Conservation (phyloP, 1,284 basidiomycete genomes). For the Melampsora americana region DNA sequence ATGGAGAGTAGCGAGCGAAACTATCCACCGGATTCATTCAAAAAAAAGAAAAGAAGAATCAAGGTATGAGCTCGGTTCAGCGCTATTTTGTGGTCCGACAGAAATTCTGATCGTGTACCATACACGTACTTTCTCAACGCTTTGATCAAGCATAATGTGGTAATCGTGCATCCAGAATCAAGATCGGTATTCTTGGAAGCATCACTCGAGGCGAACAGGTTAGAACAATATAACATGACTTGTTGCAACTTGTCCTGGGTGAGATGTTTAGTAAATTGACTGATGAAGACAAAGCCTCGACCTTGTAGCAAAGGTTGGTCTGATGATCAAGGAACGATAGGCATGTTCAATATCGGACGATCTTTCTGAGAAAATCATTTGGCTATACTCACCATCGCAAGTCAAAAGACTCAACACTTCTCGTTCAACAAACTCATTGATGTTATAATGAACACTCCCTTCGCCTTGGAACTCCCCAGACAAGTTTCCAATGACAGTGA, state of each 20-base stretch:
- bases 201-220: constrained; percentile 70
- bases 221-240: constrained; percentile 79
- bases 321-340: constrained; percentile 51
- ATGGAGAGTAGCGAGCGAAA: constrained; percentile 2
- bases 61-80: background rate
- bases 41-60: background rate
- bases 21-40: background rate
- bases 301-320: constrained; percentile 88
- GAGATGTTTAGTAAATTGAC: constrained; percentile 74
- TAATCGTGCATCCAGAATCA: constrained; percentile 62
- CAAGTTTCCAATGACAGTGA: constrained; percentile 80
- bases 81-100: background rate
- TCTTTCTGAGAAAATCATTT: background rate
- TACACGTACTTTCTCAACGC: constrained; percentile 75
- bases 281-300: constrained; percentile 88
- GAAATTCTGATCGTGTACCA: constrained; percentile 34
- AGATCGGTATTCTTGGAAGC: constrained; percentile 52
- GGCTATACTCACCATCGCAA: constrained; percentile 64
- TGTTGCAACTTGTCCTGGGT: constrained; percentile 69
- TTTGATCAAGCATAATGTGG: constrained; percentile 89
- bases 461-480: constrained; percentile 10
- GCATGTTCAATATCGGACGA: background rate
- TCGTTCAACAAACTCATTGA: background rate
- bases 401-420: constrained; percentile 63
- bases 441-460: constrained; percentile 7